Evolutionary conservation across 2,329 filamentous ascomycete genomes (phyloP).

Genomic region (Ceratocystis papillata): DNA sequence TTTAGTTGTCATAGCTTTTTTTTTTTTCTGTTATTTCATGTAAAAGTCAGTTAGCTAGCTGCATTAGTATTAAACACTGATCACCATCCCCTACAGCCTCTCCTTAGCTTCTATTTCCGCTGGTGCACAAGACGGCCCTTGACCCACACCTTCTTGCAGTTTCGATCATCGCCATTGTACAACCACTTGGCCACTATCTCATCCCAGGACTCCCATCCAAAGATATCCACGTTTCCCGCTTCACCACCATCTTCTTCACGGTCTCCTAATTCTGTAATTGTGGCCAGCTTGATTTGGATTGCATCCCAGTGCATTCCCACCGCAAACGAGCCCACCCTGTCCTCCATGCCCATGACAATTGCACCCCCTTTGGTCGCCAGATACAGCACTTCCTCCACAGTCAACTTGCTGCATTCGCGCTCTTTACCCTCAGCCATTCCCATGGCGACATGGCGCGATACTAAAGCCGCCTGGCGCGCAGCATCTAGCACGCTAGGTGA

Average conservation of each 20-base stretch:
- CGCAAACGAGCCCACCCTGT: constrained; percentile 68
- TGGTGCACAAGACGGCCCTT: constrained; percentile 69
- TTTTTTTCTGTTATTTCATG: neutral
- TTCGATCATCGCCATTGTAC: constrained; percentile 85
- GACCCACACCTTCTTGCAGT: constrained; percentile 83
- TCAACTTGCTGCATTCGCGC: constrained; percentile 51
- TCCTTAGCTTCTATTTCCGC: constrained; percentile 27
- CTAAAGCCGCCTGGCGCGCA: constrained; percentile 69
- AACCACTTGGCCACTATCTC: constrained; percentile 89
- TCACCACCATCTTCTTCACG: constrained; percentile 30
- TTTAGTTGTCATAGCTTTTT: neutral
- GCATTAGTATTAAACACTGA: no score
- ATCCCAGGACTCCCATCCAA: constrained; percentile 83
- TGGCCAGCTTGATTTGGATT: constrained; percentile 60
- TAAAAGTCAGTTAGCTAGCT: neutral
- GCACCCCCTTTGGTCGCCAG: constrained; percentile 85
- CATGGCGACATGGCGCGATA: constrained; percentile 62
- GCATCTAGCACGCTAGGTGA: constrained; percentile 70
- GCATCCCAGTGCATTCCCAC: constrained; percentile 85
- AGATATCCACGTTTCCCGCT: constrained; percentile 66
- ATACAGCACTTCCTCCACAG: constrained; percentile 77
- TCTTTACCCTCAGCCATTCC: constrained; percentile 30
- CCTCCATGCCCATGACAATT: constrained; percentile 60
- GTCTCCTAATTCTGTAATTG: constrained; percentile 36
- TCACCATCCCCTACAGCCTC: neutral